Evolutionary conservation across 2,329 filamentous ascomycete species (phyloP).

Genomic region (Nemania sp.): DNA sequence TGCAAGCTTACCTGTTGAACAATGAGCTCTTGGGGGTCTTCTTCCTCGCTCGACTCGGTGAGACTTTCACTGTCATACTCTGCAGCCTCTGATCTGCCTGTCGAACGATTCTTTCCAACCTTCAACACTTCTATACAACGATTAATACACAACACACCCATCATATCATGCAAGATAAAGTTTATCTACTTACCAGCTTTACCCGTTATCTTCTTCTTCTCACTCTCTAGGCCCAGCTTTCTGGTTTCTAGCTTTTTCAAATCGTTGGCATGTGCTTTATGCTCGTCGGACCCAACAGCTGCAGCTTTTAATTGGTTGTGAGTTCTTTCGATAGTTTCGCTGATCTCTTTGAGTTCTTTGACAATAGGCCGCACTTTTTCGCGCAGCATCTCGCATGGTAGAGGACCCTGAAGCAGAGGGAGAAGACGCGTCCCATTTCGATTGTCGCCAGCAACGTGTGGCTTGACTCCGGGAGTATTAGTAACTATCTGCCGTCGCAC

Average conservation of each 20-base stretch:
- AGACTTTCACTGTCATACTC: slow-evolving; percentile 21
- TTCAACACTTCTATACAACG: slow-evolving; percentile 14
- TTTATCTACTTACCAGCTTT: slow-evolving; percentile 18
- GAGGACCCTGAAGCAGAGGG: slow-evolving; percentile 7
- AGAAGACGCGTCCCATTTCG: slow-evolving; percentile 22
- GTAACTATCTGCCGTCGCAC: slow-evolving; percentile 20
- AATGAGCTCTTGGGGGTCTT: slow-evolving; percentile 18
- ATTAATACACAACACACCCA: slow-evolving; percentile 9
- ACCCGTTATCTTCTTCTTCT: slow-evolving; percentile 22
- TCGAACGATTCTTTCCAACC: slow-evolving; percentile 6
- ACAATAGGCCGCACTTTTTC: slow-evolving; percentile 24
- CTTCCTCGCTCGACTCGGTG: slow-evolving; percentile 26
- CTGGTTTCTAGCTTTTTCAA: slow-evolving; percentile 15
- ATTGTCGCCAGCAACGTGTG: slow-evolving; percentile 26
- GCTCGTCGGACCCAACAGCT: slow-evolving; percentile 9
- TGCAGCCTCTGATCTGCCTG: slow-evolving; percentile 17
- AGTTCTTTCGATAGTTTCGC: slow-evolving; percentile 8
- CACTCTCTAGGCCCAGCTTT: slow-evolving; percentile 13
- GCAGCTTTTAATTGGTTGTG: slow-evolving; percentile 11
- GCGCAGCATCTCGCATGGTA: slow-evolving; percentile 25
- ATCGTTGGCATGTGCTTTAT: slow-evolving; percentile 15
- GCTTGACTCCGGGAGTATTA: slow-evolving; percentile 19
- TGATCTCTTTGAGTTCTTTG: slow-evolving; percentile 9
- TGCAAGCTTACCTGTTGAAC: slow-evolving; percentile 21
- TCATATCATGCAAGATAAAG: background rate